Base-by-base conservation (phyloP, 1,139 yeast species). In the Hyphopichia khmerensis region DNA sequence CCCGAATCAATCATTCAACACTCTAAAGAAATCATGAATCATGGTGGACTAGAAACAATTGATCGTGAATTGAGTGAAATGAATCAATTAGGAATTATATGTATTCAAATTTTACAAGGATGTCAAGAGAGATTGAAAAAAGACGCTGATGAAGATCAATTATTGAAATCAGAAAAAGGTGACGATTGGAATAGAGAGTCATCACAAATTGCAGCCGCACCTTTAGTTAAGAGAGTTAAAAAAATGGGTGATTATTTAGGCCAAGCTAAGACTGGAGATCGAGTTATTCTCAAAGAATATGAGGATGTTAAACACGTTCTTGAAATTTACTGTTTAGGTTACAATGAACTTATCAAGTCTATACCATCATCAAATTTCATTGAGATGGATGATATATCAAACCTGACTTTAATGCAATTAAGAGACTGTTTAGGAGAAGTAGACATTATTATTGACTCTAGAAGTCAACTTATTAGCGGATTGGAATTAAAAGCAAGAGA, bases 231-330 rank as follows among this genome's bases (percentile, higher is more conserved):
- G 2, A 74, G 74, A 40, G 59, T 82, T 2, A 55, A 59, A 4
- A 72, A 71, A 26, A 67, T 82, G 60, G 66, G 66, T 31, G 61
- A 59, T 4, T 86, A 84, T 53, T 58, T 86, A 16, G 53, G 55
- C 2, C 81, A 82, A 48, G 95, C 96, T 1, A 65, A 67, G 29
- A 56, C 64, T 3, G 87, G 95, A 3, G 96, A 90, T 58, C 62
- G 61, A 2, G 57, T 70, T 3, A 75, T 86, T 0, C 54, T 64
- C 10, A 57, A 60, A 7, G 78, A 77, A 46, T 77, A 76, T 45
- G 49, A 56, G 2, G 71, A 71, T 10, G 65, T 82, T 36, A 70
- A 65, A 44, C 69, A 71, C 0, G 58, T 60, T 15, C 52, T 87
- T 31, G 64, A 65, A 16, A 56, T 82, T 1, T 69, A 80, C 43